Evolutionary conservation across 495 filamentous ascomycete genomes (phyloP).

Genomic region (Cryomyces antarcticus): DNA sequence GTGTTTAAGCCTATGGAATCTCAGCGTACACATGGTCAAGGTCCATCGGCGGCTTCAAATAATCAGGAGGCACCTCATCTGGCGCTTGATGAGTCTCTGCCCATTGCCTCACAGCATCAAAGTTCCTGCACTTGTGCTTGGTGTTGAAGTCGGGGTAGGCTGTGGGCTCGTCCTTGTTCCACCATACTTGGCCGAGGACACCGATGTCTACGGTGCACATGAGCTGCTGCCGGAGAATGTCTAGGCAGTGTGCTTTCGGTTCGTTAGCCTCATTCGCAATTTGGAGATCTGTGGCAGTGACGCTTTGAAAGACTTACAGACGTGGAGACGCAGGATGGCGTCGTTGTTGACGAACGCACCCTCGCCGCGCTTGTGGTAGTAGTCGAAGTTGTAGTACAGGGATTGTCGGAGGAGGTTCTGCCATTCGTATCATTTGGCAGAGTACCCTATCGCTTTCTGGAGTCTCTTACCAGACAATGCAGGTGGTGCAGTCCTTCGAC

Average conservation of each 20-base stretch:
- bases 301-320: constrained; percentile 16
- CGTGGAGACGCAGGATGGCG: constrained; percentile 27
- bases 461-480: constrained; percentile 28
- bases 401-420: constrained; percentile 34
- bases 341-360: constrained; percentile 31
- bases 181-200: constrained; percentile 33
- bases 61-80: constrained; percentile 20
- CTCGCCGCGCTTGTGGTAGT: constrained; percentile 26
- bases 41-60: constrained; percentile 20
- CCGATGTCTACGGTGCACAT: constrained; percentile 35
- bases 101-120: constrained; percentile 30
- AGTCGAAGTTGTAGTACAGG: constrained; percentile 34
- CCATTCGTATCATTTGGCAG: not conserved
- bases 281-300: not conserved
- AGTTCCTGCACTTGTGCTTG: constrained; percentile 32
- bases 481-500: constrained; percentile 37
- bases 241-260: constrained; percentile 28
- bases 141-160: constrained; percentile 36
- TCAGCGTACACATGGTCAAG: constrained; percentile 19
- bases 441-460: not conserved
- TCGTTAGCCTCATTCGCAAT: not conserved
- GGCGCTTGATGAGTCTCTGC: constrained; percentile 27
- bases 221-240: constrained; percentile 32
- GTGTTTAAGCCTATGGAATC: constrained; percentile 15
- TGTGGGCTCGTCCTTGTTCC: constrained; percentile 20